phyloP scores from a whole-genome alignment of 2,329 filamentous ascomycete species.

The Dryadomyces quercivorus region DNA sequence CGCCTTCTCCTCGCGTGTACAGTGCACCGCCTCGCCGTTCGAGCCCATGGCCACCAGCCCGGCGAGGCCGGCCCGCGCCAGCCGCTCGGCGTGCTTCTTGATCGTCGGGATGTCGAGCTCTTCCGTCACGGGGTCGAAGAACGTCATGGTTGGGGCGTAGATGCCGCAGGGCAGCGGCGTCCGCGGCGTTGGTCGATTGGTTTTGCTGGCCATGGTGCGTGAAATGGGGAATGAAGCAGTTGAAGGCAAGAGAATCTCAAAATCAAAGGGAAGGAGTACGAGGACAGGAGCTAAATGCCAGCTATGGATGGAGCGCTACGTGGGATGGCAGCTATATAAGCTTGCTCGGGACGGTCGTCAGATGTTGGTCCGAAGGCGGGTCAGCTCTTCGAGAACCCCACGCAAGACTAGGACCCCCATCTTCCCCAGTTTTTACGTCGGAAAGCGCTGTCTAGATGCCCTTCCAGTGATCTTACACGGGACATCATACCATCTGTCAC shows the following conservation, averaged over 20 bases:
- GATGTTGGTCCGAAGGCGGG: no score
- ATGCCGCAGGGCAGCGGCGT: conserved; percentile 65
- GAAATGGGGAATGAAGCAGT: background rate
- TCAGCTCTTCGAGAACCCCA: no score
- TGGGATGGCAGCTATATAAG: no score
- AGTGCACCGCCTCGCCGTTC: conserved; percentile 81
- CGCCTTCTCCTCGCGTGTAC: conserved; percentile 64
- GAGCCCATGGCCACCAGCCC: conserved; percentile 82
- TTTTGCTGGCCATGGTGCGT: background rate
- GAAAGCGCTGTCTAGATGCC: no score
- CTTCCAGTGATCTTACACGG: no score
- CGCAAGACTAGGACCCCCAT: background rate
- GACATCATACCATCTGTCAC: no score
- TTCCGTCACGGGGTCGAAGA: conserved; percentile 75
- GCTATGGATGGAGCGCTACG: no score
- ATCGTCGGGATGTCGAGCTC: conserved; percentile 71
- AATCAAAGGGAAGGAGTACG: background rate
- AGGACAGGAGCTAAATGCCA: background rate
- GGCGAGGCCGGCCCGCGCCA: conserved; percentile 65
- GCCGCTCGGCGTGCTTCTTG: conserved; percentile 67
- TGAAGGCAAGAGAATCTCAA: background rate
- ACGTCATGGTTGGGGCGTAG: conserved; percentile 83
- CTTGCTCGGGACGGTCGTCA: no score
- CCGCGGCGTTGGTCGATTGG: conserved; percentile 24
- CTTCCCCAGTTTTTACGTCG: background rate